Base-by-base conservation (phyloP, 2,329 filamentous ascomycete species). In the Pseudocercospora vitis region DNA sequence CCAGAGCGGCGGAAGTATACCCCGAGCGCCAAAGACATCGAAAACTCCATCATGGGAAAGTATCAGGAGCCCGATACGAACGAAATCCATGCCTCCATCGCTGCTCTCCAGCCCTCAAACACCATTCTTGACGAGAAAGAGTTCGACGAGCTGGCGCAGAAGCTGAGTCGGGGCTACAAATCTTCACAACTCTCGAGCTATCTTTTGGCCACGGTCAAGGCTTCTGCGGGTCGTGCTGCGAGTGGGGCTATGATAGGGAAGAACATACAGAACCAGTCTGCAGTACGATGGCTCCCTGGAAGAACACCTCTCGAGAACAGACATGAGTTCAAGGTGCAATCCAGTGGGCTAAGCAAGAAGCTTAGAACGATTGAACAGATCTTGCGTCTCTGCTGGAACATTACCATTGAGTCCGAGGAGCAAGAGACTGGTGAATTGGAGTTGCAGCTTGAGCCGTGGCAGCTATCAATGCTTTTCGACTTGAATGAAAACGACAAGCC, bases 61-160 rank as follows among this genome's bases (percentile, higher is more conserved):
- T 44, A 55, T 11, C 26, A 46, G n/a, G 46, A 54, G 16, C 61
- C 63, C 4, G 55, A 61, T 24, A 61, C 63, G 12, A 54, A 54
- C 35, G 65, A 68, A 37, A 58, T 67, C 24, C 59, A 63, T 33
- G 57, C 60, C 7, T 67, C 65, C 5, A 68, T 69, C 16, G 63
- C 68, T 6, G 50, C 46, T 4, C 26, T 68, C 24, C 59, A 60
- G 26, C 65, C 65, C 12, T 23, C 60, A 6, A 45, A 45, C 9
- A 58, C 58, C 1, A 48, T 64, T n/a, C 14, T 68, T 8, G 63
- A 64, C 4, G 31, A 62, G 9, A n/a, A 55, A 2, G 48, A 58
- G 6, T 66, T 60, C 26, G 47, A 63, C 2, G 28, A 29, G 11
- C 53, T 67, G 26, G 35, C 54, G 7, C 33, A 61, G 29, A 50